Evolutionary conservation across 768 basidiomycete species (phyloP), one percentile per base, ranked within the genome.

Genomic region (Psilocybe tampanensis): DNA sequence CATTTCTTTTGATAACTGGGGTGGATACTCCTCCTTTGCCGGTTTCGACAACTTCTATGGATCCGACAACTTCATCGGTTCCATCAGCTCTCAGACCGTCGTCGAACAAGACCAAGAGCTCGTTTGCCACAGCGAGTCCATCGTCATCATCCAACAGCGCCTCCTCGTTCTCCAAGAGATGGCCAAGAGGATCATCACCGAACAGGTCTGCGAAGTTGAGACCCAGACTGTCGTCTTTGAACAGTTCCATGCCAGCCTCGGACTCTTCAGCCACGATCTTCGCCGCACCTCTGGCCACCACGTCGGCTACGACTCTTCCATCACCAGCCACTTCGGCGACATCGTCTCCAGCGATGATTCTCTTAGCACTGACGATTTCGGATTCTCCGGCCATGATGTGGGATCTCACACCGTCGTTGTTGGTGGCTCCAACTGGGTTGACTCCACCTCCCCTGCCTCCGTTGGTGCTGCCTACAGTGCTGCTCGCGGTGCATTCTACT

Each of bases 171-270:
- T 80, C 24, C 73, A 74, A 53, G 78, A 80, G 63, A 74, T 79
- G 69, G 77, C 76, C 29, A 79, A 79, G 68, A 72, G 68, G 60
- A 75, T 80, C 62, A 73, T 80, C 57, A 71, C 73, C 29, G 76
- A 80, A 62, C 72, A 75, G 39, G 72, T 79, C 53, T 82, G 81
- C 62, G 78, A 81, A 45, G 80, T 81, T 39, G 81, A 82, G 59
- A 73, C 74, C n/a, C 81, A 82, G 56, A 72, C 71, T 45, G 73
- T 78, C 50, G 68, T 75, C 54, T 75, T 80, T 55, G 69, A 78
- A 58, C 77, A 79, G 58, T 77, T 74, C 71, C 70, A 71, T 47
- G 65, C 72, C 18, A 69, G 74, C 59, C 61, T 79, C 36, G 63
- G 68, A 47, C 54, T 70, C 55, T 80, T 79, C 73, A 70, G 68